phyloP scores from a whole-genome alignment of 768 basidiomycete species.

The Rhizopogon vesiculosus region DNA sequence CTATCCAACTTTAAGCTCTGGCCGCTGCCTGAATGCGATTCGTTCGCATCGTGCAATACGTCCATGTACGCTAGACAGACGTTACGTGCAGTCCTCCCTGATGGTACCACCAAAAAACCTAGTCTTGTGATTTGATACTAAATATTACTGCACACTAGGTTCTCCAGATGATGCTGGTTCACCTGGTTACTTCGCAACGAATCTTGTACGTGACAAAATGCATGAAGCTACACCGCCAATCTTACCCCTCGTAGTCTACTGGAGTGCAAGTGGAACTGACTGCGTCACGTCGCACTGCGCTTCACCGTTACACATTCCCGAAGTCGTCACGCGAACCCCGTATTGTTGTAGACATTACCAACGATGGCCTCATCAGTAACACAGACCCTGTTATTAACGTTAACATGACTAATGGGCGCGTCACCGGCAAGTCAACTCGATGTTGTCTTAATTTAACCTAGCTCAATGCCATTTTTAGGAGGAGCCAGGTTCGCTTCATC shows the following conservation, averaged over 20 bases:
- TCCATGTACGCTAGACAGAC: constrained; percentile 42
- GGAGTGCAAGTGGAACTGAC: constrained; percentile 56
- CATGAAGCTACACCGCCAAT: neutral
- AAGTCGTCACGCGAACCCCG: constrained; percentile 42
- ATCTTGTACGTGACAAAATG: constrained; percentile 35
- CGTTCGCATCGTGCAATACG: constrained; percentile 50
- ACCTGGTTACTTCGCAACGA: constrained; percentile 63
- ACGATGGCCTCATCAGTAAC: constrained; percentile 53
- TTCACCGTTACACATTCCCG: constrained; percentile 58
- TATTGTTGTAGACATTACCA: constrained; percentile 56
- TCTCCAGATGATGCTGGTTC: constrained; percentile 57
- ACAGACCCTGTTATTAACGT: constrained; percentile 44
- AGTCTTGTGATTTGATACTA: neutral
- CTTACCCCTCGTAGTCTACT: constrained; percentile 36
- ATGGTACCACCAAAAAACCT: constrained; percentile 33
- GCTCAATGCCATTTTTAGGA: constrained; percentile 10
- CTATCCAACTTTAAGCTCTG: constrained; percentile 62
- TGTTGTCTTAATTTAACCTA: neutral
- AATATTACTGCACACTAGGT: constrained; percentile 27
- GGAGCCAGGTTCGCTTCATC: constrained; percentile 45
- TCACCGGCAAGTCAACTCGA: constrained; percentile 31
- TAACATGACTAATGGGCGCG: constrained; percentile 43
- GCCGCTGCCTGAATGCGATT: constrained; percentile 45
- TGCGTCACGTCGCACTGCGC: constrained; percentile 51
- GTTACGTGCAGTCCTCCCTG: constrained; percentile 39